These are phyloP conservation scores for Trypanosoma scelopori DNA, from an alignment of 208 protist genomes.

Conservation along the genomic window DNA sequence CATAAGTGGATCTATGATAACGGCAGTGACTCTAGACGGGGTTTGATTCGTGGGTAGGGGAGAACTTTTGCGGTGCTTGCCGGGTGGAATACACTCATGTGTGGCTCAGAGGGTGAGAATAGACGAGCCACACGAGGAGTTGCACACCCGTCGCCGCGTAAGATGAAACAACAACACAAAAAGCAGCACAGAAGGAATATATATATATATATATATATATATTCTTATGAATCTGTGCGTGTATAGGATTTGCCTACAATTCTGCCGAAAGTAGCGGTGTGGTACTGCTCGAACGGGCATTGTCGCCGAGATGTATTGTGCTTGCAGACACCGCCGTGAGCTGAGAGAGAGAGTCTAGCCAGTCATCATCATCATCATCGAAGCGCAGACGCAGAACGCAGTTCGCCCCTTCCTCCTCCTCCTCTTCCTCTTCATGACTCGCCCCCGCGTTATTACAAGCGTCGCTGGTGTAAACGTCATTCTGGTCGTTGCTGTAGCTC, in stretches of 20 bases:
- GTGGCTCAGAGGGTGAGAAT: no score
- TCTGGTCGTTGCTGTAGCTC: no score
- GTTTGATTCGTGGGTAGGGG: no score
- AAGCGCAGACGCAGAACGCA: slow-evolving; percentile 46
- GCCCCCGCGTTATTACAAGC: not conserved
- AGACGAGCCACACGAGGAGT: no score
- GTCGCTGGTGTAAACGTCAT: no score
- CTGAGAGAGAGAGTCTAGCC: slow-evolving; percentile 21
- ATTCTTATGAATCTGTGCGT: not conserved
- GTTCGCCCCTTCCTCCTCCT: slow-evolving; percentile 16
- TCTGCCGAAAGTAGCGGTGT: slow-evolving; percentile 8
- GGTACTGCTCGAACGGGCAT: not conserved
- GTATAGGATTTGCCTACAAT: not conserved
- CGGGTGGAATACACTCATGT: no score
- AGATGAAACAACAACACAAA: slow-evolving; percentile 18
- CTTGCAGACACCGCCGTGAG: slow-evolving; percentile 22
- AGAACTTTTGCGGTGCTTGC: no score
- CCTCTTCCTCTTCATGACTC: not conserved
- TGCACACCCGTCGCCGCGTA: no score
- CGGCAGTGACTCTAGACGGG: slow-evolving; percentile 2
- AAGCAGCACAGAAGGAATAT: slow-evolving; percentile 11
- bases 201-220: slow-evolving; percentile 20
- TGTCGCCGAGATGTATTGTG: slow-evolving; percentile 1
- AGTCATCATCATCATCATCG: slow-evolving; percentile 18
- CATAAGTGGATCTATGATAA: not conserved